Conservation (phyloP, 306 rosid species). For the Castanopsis chinensis region DNA sequence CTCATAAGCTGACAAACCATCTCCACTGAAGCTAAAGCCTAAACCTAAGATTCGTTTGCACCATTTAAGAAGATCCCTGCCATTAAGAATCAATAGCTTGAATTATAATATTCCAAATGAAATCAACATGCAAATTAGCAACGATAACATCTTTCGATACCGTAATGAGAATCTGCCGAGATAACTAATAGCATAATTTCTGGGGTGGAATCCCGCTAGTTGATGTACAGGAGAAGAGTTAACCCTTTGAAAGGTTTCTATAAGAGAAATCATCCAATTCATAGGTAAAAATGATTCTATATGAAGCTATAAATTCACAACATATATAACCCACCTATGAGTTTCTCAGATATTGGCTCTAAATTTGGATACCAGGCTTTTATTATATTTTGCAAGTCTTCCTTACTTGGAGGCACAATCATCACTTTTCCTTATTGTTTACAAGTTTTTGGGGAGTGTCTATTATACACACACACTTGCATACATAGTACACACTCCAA, state of each 20-base stretch:
- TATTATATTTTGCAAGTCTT: constrained; percentile 64
- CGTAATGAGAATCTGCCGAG: constrained; percentile 69
- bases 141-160: constrained; percentile 31
- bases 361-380: constrained; percentile 53
- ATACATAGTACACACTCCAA: too few relatives aligned
- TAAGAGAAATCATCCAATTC: constrained; percentile 6
- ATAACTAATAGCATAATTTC: constrained; percentile 38
- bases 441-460: too few relatives aligned
- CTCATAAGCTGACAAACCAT: constrained; percentile 47
- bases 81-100: constrained; percentile 22
- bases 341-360: constrained; percentile 46
- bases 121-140: not conserved
- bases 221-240: constrained; percentile 42
- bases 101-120: not conserved
- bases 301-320: not conserved
- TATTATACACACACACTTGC: too few relatives aligned
- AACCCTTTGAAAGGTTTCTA: constrained; percentile 73
- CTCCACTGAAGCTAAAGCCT: constrained; percentile 49
- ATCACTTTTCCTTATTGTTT: constrained; percentile 54
- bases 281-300: not conserved
- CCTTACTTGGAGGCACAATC: constrained; percentile 52
- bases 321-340: constrained; percentile 52
- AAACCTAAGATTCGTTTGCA: constrained; percentile 74
- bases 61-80: constrained; percentile 96
- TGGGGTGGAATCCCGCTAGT: constrained; percentile 37